Base-by-base conservation (phyloP, 805 yeast genomes). In the Candida golubevii region DNA sequence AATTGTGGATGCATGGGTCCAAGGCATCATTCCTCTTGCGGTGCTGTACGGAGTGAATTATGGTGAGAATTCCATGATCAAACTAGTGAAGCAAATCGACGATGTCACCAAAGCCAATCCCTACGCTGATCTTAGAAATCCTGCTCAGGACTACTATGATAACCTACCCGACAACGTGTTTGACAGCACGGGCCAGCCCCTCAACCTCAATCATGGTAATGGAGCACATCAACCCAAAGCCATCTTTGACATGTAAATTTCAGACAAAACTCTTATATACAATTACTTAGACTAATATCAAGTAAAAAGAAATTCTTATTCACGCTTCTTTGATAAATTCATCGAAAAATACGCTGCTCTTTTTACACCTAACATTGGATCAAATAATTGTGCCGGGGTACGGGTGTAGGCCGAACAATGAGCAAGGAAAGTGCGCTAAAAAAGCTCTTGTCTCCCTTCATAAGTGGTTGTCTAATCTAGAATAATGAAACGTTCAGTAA, bases 41-140 rank as follows among this genome's bases (percentile, higher is more conserved):
- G 74, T 72, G 1, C 63, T 55, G 53, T 71, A 68, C 44, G 77
- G 75, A 7, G 71, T 83, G 6, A 83, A 83, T 56, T 77, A 76
- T 49, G 95, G 95, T 18, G 91, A 85, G 50, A 72, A 70, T 37
- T 72, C 79, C 42, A 75, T 81, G 67, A 75, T 80, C 29, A 77
- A 79, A 51, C 64, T 79, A 8, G 72, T 82, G 14, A 76, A 81
- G 43, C 80, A 78, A 39, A 78, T 79, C 43, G 80, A 77, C 41
- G 52, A 54, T 3, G 72, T 67, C 14, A 66, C 72, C 2, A 56
- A 66, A 32, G 64, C 67, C 42, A 64, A 71, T 43, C 72, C 73
- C 0, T 49, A 67, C 13, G 65, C 69, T 1, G 74, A 74, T 1
- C 54, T 69, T 14, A 62, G 58, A 41, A 71, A 71, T 48, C 76